phyloP scores from a whole-genome alignment of 495 filamentous ascomycete genomes.

The Alectoria sarmentosa region DNA sequence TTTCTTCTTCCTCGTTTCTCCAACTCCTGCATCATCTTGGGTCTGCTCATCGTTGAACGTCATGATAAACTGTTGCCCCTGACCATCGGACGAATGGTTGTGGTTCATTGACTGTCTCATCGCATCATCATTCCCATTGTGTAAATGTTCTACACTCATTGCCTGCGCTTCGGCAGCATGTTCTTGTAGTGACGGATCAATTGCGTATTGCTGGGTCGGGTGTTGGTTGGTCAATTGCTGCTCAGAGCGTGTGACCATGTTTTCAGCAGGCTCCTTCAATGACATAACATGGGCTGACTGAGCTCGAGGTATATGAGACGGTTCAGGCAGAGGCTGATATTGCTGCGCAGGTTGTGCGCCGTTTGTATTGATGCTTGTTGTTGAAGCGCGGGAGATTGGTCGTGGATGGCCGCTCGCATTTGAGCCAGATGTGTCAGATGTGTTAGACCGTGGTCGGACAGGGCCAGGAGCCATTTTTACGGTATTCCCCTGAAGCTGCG shows the following conservation, averaged over 20 bases:
- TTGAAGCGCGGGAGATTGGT: conserved; percentile 73
- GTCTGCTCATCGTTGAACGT: conserved; percentile 50
- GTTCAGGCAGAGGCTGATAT: conserved; percentile 47
- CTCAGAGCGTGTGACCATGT: conserved; percentile 55
- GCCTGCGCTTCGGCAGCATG: conserved; percentile 44
- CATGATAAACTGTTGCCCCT: conserved; percentile 59
- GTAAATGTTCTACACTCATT: conserved; percentile 40
- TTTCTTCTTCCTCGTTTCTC: conserved; percentile 56
- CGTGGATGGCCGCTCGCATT: conserved; percentile 50
- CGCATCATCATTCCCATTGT: conserved; percentile 30
- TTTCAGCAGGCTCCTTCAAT: conserved; percentile 51
- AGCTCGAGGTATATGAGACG: conserved; percentile 39
- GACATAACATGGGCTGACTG: conserved; percentile 38
- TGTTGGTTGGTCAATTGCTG: conserved; percentile 48
- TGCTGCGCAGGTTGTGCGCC: conserved; percentile 58
- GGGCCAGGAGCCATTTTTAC: conserved; percentile 17
- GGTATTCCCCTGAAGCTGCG: neutral
- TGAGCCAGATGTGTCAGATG: conserved; percentile 49
- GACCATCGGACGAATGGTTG: conserved; percentile 56
- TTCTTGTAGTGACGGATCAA: conserved; percentile 47
- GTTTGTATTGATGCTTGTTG: conserved; percentile 69
- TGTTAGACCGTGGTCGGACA: conserved; percentile 50
- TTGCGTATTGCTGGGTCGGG: conserved; percentile 41
- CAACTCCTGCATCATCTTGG: conserved; percentile 54
- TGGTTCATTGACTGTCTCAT: conserved; percentile 33